Percentiles rank a stretch among this genome's conserved stretches.
These are phyloP conservation scores for Xylariomycetidae sp. DNA, from an alignment of 2,329 filamentous ascomycete species.

Conservation along the genomic window DNA sequence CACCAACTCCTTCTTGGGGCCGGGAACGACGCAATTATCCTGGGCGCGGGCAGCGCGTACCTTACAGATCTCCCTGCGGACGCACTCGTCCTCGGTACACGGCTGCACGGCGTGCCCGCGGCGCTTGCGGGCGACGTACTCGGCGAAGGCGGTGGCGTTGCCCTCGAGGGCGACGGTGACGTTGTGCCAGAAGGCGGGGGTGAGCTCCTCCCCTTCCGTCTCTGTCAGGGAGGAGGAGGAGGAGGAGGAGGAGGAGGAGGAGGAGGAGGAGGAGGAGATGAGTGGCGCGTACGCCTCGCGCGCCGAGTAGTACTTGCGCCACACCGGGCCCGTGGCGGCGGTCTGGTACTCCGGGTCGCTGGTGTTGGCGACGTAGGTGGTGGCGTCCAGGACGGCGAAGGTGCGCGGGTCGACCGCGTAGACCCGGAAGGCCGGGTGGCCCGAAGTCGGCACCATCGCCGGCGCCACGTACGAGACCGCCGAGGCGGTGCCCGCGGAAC, in stretches of 20 bases:
- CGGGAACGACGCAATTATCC: slow-evolving; percentile 41
- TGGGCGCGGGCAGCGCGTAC: slow-evolving; percentile 46
- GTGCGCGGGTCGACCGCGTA: slow-evolving; percentile 53
- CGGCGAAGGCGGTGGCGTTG: slow-evolving; percentile 36
- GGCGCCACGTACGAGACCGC: slow-evolving; percentile 49
- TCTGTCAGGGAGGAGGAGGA: no score
- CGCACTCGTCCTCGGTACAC: slow-evolving; percentile 30
- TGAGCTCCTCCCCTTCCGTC: slow-evolving; percentile 38
- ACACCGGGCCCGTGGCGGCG: slow-evolving; percentile 38
- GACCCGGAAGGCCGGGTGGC: slow-evolving; percentile 51
- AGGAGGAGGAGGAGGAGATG: slow-evolving; percentile 32
- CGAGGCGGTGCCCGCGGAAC: slow-evolving; percentile 35
- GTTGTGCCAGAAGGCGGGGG: slow-evolving; percentile 54
- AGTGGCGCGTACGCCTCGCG: slow-evolving; percentile 46
- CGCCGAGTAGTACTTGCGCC: slow-evolving; percentile 51
- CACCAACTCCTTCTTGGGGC: slow-evolving; percentile 2
- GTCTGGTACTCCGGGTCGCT: slow-evolving; percentile 36
- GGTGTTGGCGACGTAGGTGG: slow-evolving; percentile 50
- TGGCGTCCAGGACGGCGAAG: slow-evolving; percentile 47
- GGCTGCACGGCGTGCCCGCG: slow-evolving; percentile 33
- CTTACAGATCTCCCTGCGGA: slow-evolving; percentile 40
- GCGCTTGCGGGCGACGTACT: slow-evolving; percentile 40
- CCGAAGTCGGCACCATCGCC: slow-evolving; percentile 48
- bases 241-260: slow-evolving; percentile 14
- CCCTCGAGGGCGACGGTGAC: slow-evolving; percentile 43